A percentile compares a stretch with the other conserved stretches of the same genome.
These are phyloP conservation scores for Selenicereus undatus DNA, from an alignment of 148 eudicot genomes.

Conservation along the genomic window DNA sequence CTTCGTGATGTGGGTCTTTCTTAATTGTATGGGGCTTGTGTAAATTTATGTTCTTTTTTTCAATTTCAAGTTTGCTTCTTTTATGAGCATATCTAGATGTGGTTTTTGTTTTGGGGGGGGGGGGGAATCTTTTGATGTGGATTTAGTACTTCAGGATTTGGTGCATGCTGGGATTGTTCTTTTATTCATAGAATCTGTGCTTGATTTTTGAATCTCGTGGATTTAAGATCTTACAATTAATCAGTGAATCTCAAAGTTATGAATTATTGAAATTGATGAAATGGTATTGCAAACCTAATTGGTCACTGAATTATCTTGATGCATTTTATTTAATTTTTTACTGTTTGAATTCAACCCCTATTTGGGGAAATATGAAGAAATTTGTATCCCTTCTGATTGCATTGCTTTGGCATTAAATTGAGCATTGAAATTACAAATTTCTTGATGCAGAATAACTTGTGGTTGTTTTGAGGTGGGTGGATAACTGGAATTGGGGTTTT, in stretches of 20 bases:
- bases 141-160: not conserved
- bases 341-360: not conserved
- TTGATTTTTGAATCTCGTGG: not conserved
- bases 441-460: slow-evolving; percentile 10
- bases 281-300: not conserved
- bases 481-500: not conserved
- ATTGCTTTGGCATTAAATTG: not conserved
- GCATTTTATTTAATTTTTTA: not conserved
- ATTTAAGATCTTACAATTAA: slow-evolving; percentile 23
- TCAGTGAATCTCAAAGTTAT: not conserved
- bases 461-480: slow-evolving; percentile 9
- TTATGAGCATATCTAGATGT: not conserved
- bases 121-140: not conserved
- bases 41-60: slow-evolving; percentile 7
- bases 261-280: not conserved
- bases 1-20: slow-evolving; percentile 3
- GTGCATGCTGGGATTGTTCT: slow-evolving; percentile 4
- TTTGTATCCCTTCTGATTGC: not conserved
- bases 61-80: not conserved
- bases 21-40: not conserved
- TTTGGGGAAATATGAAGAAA: slow-evolving; percentile 1
- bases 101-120: too few relatives aligned
- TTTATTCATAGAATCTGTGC: not conserved
- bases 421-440: not conserved
- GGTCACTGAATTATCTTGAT: not conserved